Evolutionary conservation across 805 yeast species (phyloP).

Genomic region (Blastobotrys parvus): DNA sequence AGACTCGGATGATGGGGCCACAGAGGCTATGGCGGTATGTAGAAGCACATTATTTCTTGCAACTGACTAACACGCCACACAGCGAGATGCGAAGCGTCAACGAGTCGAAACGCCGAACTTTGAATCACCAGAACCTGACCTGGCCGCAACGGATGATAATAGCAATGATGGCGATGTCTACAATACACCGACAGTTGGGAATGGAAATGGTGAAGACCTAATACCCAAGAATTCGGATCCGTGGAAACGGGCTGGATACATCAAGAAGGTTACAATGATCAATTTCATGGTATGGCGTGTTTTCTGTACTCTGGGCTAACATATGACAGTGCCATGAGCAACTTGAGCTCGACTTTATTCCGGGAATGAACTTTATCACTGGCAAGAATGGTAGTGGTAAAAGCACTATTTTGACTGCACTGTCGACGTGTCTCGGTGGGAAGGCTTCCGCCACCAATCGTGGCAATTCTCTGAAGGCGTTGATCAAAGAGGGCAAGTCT

Average conservation of each 20-base stretch:
- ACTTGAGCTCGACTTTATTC: constrained; percentile 67
- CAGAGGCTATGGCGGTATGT: too few species aligned
- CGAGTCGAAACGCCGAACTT: too few species aligned
- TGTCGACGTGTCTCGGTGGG: constrained; percentile 81
- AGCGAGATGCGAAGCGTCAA: too few species aligned
- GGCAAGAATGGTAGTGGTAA: constrained; percentile 93
- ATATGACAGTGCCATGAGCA: constrained; percentile 68
- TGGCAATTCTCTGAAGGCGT: constrained; percentile 58
- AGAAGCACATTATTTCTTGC: too few species aligned
- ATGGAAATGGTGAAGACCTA: too few species aligned
- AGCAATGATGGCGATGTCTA: too few species aligned
- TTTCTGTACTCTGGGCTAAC: too few species aligned
- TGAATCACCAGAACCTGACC: too few species aligned
- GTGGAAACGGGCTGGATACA: constrained; percentile 46
- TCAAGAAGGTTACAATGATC: constrained; percentile 50
- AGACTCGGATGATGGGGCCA: too few species aligned
- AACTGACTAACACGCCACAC: too few species aligned
- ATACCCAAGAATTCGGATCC: background rate
- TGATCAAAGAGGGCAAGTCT: constrained; percentile 69
- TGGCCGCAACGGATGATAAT: too few species aligned
- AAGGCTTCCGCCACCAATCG: constrained; percentile 82
- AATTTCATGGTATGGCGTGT: background rate
- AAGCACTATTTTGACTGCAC: constrained; percentile 79
- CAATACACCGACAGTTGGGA: too few species aligned
- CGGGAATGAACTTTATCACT: constrained; percentile 74